Evolutionary conservation across 768 basidiomycete species (phyloP).

Genomic region (Rhodocollybia butyracea): DNA sequence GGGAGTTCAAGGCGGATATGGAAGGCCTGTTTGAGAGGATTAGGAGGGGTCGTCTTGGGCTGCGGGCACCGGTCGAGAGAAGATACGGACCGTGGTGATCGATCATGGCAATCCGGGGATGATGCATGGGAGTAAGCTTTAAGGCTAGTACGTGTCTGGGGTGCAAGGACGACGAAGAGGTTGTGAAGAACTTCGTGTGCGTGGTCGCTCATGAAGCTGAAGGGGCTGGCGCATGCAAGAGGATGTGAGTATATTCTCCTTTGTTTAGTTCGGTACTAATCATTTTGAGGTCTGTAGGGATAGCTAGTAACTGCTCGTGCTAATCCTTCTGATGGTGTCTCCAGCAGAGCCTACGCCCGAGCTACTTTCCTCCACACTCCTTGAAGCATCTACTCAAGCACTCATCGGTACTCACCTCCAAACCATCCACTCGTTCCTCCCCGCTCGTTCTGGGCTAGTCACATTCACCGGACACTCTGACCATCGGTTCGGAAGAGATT

Average conservation of each 20-base stretch:
- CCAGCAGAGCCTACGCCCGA: constrained; percentile 31
- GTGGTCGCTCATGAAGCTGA: constrained; percentile 82
- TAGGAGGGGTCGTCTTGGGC: constrained; percentile 17
- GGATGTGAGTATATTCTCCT: constrained; percentile 61
- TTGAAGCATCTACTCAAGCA: constrained; percentile 52
- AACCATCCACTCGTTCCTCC: constrained; percentile 66
- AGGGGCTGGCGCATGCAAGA: constrained; percentile 73
- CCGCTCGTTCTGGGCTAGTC: constrained; percentile 78
- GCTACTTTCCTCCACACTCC: constrained; percentile 34
- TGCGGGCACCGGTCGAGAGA: constrained; percentile 25
- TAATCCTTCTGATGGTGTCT: constrained; percentile 24
- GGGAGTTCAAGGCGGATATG: constrained; percentile 79
- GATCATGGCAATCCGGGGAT: constrained; percentile 83
- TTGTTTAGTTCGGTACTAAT: background rate
- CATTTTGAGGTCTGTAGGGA: background rate
- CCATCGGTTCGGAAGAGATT: constrained; percentile 57
- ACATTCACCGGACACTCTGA: constrained; percentile 89
- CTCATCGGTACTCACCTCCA: too few relatives aligned
- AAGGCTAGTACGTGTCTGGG: constrained; percentile 74
- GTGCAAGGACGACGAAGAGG: constrained; percentile 76
- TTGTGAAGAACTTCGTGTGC: constrained; percentile 71
- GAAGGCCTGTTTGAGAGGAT: constrained; percentile 83
- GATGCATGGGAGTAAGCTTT: constrained; percentile 76
- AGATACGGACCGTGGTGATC: constrained; percentile 63
- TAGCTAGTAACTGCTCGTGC: background rate